These are phyloP conservation scores for Microdochium nivale DNA, from an alignment of 2,329 filamentous ascomycete species.

Conservation along the genomic window DNA sequence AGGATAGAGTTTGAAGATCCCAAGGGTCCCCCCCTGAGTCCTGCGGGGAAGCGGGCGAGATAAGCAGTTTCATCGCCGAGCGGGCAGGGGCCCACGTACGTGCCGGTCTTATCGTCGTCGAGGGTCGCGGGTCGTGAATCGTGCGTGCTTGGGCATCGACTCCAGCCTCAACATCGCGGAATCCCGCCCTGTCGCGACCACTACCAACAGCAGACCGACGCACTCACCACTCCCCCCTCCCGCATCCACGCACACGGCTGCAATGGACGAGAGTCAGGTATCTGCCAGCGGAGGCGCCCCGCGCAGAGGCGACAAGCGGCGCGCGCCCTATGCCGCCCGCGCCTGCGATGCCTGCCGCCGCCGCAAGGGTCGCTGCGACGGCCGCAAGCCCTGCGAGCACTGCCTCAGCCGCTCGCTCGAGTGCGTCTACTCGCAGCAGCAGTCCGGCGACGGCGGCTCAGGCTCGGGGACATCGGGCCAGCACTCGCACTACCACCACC, in stretches of 20 bases:
- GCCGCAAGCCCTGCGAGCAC: conserved; percentile 10
- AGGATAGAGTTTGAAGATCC: conserved; percentile 5
- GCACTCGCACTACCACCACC: neutral
- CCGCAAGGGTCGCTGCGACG: conserved; percentile 14
- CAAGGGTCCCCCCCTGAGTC: too few species aligned
- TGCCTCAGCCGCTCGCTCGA: conserved; percentile 7
- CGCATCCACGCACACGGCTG: too few species aligned
- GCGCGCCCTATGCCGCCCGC: conserved; percentile 12
- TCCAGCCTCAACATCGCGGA: too few species aligned
- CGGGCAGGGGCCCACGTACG: too few species aligned
- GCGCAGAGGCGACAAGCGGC: conserved; percentile 2
- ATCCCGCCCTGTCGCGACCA: too few species aligned
- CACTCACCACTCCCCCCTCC: too few species aligned
- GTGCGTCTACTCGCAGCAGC: conserved; percentile 6
- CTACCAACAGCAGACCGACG: too few species aligned
- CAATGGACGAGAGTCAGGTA: neutral
- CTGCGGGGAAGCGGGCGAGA: too few species aligned
- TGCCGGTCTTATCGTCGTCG: too few species aligned
- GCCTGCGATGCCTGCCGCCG: conserved; percentile 14
- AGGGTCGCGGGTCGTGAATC: too few species aligned
- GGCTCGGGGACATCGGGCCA: neutral
- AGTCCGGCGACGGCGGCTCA: neutral
- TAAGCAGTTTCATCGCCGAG: too few species aligned
- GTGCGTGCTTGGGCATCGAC: too few species aligned
- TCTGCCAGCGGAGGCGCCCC: neutral